Percentiles rank a stretch among this genome's conserved stretches.
Conservation (phyloP, 805 yeast genomes). For the Candida quercuum region DNA sequence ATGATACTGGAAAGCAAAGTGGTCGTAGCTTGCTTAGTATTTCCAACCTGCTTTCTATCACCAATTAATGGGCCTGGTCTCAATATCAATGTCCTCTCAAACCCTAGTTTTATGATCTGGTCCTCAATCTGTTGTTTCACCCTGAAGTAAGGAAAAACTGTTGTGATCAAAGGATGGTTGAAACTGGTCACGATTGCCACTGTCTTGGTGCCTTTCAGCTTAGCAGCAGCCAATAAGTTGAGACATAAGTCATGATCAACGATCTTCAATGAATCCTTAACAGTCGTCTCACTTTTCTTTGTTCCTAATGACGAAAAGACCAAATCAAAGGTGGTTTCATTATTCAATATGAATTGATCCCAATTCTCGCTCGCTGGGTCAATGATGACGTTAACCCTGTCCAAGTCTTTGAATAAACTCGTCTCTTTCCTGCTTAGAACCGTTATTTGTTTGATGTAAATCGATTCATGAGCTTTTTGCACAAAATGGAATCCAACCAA, state of each 20-base stretch:
- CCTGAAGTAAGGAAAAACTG: slow-evolving; percentile 50
- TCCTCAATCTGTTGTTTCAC: slow-evolving; percentile 72
- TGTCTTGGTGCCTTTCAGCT: slow-evolving; percentile 54
- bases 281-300: slow-evolving; percentile 65
- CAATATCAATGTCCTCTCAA: slow-evolving; percentile 62
- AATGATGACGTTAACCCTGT: slow-evolving; percentile 34
- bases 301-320: slow-evolving; percentile 70
- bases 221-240: slow-evolving; percentile 63
- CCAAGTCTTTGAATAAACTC: slow-evolving; percentile 2
- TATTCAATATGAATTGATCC: slow-evolving; percentile 33
- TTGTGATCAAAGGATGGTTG: slow-evolving; percentile 44
- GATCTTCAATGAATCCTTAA: slow-evolving; percentile 37
- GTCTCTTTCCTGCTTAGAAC: slow-evolving; percentile 8
- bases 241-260: slow-evolving; percentile 71
- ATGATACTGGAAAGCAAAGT: slow-evolving; percentile 9
- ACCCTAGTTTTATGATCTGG: slow-evolving; percentile 51
- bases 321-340: slow-evolving; percentile 15
- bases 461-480: slow-evolving; percentile 9
- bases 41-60: slow-evolving; percentile 6
- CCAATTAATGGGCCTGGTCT: slow-evolving; percentile 63
- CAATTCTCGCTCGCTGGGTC: slow-evolving; percentile 46
- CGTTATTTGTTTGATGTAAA: slow-evolving; percentile 5
- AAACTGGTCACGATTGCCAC: slow-evolving; percentile 61
- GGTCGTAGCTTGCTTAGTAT: slow-evolving; percentile 3
- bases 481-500: slow-evolving; percentile 17